Percentiles rank a stretch among this genome's conserved stretches.
phyloP scores from a whole-genome alignment of 1,284 basidiomycete genomes.

The Ceratobasidium sp. region DNA sequence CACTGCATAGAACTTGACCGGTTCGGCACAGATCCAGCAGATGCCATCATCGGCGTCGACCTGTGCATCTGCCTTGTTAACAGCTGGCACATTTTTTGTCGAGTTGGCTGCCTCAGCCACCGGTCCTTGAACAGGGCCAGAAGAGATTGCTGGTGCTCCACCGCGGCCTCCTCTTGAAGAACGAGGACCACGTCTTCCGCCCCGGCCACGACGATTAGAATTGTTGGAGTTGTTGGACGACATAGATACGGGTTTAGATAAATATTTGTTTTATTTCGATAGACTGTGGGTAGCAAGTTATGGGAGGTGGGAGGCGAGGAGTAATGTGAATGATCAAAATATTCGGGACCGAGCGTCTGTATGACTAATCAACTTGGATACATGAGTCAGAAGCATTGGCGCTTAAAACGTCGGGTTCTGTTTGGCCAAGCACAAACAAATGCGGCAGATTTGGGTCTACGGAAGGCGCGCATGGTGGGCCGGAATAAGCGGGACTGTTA shows the following conservation, averaged over 20 bases:
- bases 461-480: no score
- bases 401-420: not conserved
- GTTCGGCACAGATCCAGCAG: slow-evolving; percentile 97
- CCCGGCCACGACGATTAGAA: slow-evolving; percentile 29
- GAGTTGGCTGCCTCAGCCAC: not conserved
- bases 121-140: not conserved
- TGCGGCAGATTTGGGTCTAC: no score
- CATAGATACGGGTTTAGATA: not conserved
- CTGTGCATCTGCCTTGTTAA: not conserved
- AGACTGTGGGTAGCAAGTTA: not conserved
- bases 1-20: slow-evolving; percentile 88
- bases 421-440: no score
- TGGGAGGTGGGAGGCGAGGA: not conserved
- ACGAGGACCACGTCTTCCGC: slow-evolving; percentile 27
- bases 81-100: not conserved
- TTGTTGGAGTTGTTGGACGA: not conserved
- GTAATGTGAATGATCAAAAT: not conserved
- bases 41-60: slow-evolving; percentile 59
- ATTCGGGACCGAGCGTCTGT: slow-evolving; percentile 11
- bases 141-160: not conserved
- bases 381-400: slow-evolving; percentile 1
- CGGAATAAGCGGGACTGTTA: no score
- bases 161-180: not conserved
- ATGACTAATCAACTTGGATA: slow-evolving; percentile 21
- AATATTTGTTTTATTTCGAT: not conserved